Evolutionary conservation across 176 grass and related monocot genomes (phyloP).

Genomic region (Bonia amplexicaulis): DNA sequence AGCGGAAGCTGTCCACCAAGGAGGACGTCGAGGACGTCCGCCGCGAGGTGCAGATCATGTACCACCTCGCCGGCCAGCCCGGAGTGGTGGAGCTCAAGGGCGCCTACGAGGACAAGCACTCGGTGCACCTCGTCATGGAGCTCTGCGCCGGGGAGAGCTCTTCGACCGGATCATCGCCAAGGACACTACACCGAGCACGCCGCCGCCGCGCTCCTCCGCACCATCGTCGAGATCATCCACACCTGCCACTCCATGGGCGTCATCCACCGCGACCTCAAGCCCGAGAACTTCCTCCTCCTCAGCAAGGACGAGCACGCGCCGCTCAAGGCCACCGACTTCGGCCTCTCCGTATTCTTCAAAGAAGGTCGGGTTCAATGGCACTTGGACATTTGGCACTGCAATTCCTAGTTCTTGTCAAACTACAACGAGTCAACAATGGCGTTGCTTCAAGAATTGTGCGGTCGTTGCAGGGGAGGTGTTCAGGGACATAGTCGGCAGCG

Average conservation of each 20-base stretch:
- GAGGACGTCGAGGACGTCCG: constrained; percentile 94
- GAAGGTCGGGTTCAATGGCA: constrained; percentile 23
- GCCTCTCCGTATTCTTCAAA: constrained; percentile 85
- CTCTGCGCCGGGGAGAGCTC: constrained; percentile 76
- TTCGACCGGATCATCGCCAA: constrained; percentile 75
- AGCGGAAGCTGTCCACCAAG: constrained; percentile 77
- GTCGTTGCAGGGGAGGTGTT: constrained; percentile 62
- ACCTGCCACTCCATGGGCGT: constrained; percentile 95
- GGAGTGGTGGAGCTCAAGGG: constrained; percentile 89
- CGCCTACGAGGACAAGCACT: constrained; percentile 78
- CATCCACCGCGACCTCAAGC: constrained; percentile 89
- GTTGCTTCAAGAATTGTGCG: background rate
- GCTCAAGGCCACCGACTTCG: constrained; percentile 82
- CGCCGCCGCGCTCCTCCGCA: constrained; percentile 57
- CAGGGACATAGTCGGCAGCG: constrained; percentile 80
- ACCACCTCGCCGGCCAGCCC: constrained; percentile 82
- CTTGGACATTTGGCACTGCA: background rate
- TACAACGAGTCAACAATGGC: background rate
- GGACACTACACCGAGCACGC: constrained; percentile 87
- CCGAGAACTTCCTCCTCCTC: constrained; percentile 84
- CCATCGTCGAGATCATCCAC: constrained; percentile 84
- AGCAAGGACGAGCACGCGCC: constrained; percentile 71
- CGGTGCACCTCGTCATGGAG: constrained; percentile 76
- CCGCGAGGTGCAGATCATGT: constrained; percentile 96
- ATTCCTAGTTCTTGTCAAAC: background rate